Conservation (phyloP, 1,284 basidiomycete species). For the Pseudozyma tsukubaensis region DNA sequence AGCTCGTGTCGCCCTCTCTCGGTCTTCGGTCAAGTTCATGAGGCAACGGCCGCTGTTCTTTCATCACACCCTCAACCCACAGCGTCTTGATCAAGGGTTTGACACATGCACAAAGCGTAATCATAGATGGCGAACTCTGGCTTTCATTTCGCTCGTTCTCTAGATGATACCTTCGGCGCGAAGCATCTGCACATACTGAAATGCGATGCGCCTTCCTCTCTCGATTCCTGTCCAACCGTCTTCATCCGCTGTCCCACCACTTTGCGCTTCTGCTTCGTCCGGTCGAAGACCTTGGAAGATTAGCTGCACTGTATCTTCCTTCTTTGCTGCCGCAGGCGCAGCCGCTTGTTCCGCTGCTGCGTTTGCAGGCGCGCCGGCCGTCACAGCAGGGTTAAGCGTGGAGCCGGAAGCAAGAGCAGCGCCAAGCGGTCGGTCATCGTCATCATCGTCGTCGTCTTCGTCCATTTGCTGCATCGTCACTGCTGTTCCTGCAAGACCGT, state of each 20-base stretch:
- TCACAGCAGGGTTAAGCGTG: constrained; percentile 11
- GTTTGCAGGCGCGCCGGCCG: not conserved
- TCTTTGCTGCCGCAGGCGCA: constrained; percentile 3
- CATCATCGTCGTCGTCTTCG: constrained; percentile 48
- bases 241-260: not conserved
- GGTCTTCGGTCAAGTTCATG: too few species aligned
- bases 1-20: too few species aligned
- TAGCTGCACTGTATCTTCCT: constrained; percentile 38
- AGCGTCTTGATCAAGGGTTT: too few species aligned
- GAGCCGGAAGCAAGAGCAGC: constrained; percentile 21
- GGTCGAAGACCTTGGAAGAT: constrained; percentile 41
- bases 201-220: constrained; percentile 39
- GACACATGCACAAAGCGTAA: too few species aligned
- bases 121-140: too few species aligned
- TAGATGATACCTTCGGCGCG: constrained; percentile 50
- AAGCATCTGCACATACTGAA: constrained; percentile 52
- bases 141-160: not conserved
- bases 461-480: constrained; percentile 44
- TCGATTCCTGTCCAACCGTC: constrained; percentile 46
- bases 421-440: constrained; percentile 47
- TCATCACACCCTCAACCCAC: too few species aligned
- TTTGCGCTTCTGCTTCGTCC: constrained; percentile 5
- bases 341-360: not conserved
- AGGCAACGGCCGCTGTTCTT: too few species aligned
- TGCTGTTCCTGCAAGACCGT: constrained; percentile 20